phyloP scores from a whole-genome alignment of 73 alveolate genomes.

The Paramecium sonneborni region DNA sequence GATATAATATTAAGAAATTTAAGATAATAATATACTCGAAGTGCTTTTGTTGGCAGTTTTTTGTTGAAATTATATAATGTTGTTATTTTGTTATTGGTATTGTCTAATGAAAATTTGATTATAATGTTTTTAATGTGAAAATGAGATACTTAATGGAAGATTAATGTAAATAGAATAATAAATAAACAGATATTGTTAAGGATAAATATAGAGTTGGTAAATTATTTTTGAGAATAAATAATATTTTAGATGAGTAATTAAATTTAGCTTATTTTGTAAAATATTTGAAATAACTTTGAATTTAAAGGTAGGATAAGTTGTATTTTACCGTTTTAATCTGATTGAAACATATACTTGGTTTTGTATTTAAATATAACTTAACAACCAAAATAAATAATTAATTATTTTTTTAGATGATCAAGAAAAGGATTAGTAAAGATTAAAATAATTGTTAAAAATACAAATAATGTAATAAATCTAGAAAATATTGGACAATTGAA shows the following conservation, averaged over 20 bases:
- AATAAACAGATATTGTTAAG: not conserved
- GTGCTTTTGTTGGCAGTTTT: not conserved
- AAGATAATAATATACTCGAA: not conserved
- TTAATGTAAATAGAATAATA: too few species aligned
- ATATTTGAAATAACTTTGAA: not conserved
- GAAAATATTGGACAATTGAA: slow-evolving; percentile 3
- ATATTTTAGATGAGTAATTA: too few species aligned
- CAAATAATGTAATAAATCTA: not conserved
- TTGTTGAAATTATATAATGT: not conserved
- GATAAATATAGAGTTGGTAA: not conserved
- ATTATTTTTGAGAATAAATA: not conserved
- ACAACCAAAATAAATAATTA: not conserved
- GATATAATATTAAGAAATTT: not conserved
- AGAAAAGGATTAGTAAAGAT: not conserved
- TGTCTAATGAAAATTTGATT: not conserved
- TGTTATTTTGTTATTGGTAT: not conserved
- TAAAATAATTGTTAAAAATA: not conserved
- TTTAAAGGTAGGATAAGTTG: not conserved
- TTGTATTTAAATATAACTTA: not conserved
- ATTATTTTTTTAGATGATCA: not conserved
- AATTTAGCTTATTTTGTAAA: too few species aligned
- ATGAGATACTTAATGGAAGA: not conserved
- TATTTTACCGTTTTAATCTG: not conserved
- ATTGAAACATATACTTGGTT: not conserved
- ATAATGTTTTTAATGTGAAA: too few species aligned